A percentile compares a stretch with the other conserved stretches of the same genome.
These are phyloP conservation scores for Vigna reflexopilosa DNA, from an alignment of 306 rosid genomes.

Conservation along the genomic window DNA sequence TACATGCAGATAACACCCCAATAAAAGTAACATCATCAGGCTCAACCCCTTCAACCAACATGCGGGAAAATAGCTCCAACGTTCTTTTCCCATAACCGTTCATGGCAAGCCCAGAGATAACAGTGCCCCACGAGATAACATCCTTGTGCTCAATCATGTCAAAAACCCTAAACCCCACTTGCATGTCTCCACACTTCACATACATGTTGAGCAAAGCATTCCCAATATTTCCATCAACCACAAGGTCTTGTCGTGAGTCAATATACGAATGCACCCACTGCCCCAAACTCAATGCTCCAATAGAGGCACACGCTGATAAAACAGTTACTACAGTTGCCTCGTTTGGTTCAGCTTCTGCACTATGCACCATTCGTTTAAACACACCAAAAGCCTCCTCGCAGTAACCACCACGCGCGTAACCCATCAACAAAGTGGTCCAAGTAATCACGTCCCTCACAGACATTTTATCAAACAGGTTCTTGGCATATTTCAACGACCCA, in stretches of 20 bases:
- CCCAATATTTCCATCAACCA: conserved; percentile 57
- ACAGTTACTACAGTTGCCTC: conserved; percentile 71
- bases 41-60: conserved; percentile 72
- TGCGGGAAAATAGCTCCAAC: conserved; percentile 65
- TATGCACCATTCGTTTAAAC: conserved; percentile 62
- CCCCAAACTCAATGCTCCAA: conserved; percentile 76
- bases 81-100: conserved; percentile 64
- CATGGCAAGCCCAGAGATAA: conserved; percentile 82
- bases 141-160: conserved; percentile 56
- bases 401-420: conserved; percentile 64
- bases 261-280: conserved; percentile 76
- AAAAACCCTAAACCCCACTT: conserved; percentile 59
- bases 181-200: conserved; percentile 68
- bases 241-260: conserved; percentile 51
- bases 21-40: conserved; percentile 78
- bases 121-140: conserved; percentile 75
- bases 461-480: conserved; percentile 63
- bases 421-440: conserved; percentile 82
- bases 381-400: conserved; percentile 65
- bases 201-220: conserved; percentile 87
- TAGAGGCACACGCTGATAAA: conserved; percentile 70
- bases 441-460: conserved; percentile 70
- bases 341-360: conserved; percentile 62
- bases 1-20: conserved; percentile 70
- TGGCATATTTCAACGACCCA: conserved; percentile 60